These are phyloP conservation scores for Backusella circina DNA, from an alignment of 192 early-diverging fungal species.

Conservation along the genomic window DNA sequence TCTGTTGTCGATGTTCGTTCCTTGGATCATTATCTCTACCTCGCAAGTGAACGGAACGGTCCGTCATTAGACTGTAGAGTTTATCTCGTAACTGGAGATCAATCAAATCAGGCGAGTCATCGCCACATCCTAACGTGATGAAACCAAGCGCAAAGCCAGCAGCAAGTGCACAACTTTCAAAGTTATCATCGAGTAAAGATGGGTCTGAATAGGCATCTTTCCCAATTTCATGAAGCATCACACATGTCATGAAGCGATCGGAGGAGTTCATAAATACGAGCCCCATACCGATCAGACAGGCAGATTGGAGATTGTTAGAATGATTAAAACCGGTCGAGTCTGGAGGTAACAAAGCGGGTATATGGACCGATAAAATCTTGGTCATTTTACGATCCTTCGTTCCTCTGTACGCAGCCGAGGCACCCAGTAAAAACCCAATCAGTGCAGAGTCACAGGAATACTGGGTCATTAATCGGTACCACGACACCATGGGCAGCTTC, in stretches of 20 bases:
- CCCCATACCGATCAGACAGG: constrained; percentile 75
- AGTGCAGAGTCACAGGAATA: constrained; percentile 62
- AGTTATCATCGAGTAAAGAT: constrained; percentile 23
- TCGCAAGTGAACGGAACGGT: background rate
- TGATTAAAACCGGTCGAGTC: constrained; percentile 57
- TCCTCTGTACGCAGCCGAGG: constrained; percentile 66
- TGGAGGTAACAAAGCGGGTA: constrained; percentile 64
- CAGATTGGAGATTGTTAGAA: constrained; percentile 61
- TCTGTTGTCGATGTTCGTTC: background rate
- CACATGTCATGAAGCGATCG: constrained; percentile 66
- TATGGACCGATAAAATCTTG: constrained; percentile 72
- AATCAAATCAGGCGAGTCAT: constrained; percentile 40
- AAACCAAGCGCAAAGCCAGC: constrained; percentile 85
- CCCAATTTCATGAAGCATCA: constrained; percentile 70
- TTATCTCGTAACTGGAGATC: constrained; percentile 59
- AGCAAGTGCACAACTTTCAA: constrained; percentile 69
- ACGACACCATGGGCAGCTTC: constrained; percentile 49
- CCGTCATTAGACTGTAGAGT: constrained; percentile 46
- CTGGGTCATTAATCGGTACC: constrained; percentile 61
- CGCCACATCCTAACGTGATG: constrained; percentile 67
- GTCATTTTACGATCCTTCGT: constrained; percentile 59
- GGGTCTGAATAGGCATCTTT: constrained; percentile 19
- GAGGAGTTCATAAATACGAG: constrained; percentile 67
- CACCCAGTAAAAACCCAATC: constrained; percentile 74
- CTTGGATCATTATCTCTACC: background rate